Evolutionary conservation across 331 rosid species (phyloP), one percentile per base, ranked within the genome.

Genomic region (Quercus tomentella): DNA sequence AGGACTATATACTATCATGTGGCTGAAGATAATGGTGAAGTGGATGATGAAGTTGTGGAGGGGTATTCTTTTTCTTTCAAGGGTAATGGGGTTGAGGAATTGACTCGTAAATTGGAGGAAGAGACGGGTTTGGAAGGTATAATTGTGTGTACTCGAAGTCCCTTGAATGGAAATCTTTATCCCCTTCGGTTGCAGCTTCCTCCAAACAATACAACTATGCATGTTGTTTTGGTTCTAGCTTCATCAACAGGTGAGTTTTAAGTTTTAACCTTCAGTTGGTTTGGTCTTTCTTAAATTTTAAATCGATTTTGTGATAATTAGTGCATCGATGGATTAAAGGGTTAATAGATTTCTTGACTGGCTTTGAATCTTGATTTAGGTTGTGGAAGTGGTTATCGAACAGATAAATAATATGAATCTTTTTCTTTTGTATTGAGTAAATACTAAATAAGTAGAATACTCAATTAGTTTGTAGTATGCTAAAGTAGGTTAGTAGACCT

Each of bases 151-250:
- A 82, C 58, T 83, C 79, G 89, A 14, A 95, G 91, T 81, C 98
- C 97, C 77, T 78, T 95, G 87, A 93, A 91, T 80, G 88, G 89
- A 37, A 89, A 89, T 78, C 91, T 95, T 6, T 85, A 72, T 75
- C 99, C 99, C 49, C 98, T 95, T 84, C 94, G 92, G 23, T 85
- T 95, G 91, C 97, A 93, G 82, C 97, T 95, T 77, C 99, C 99
- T 81, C 99, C 99, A 7, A 91, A 92, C 89, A 92, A 84, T 83
- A 90, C 88, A 1, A 87, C 88, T 4, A 91, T 95, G 96, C 90
- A 86, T 4, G 92, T 95, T 69, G 82, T 93, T 33, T 81, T 93
- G 66, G 91, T 95, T 81, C 88, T 88, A 30, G 84, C 90, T 2
- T 69, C 83, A 25, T 91, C 99, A 2, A 85, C 81, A 68, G 86